Conservation (phyloP, 345 rosid genomes). For the Arabidopsis thaliana region TAIR10.1 NC_003076.8:19007001-19007500, state of each 20-base stretch:
- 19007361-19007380: constrained; percentile 46
- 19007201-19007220: constrained; percentile 68
- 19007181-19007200: constrained; percentile 66
- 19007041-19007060: neutral
- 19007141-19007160: constrained; percentile 72
- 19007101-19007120: constrained; percentile 55
- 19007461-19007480: constrained; percentile 86
- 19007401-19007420: constrained; percentile 22
- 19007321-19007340: constrained; percentile 72
- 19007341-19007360: constrained; percentile 54
- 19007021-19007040: constrained; percentile 67
- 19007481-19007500: constrained; percentile 74
- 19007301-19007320: constrained; percentile 79
- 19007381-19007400: constrained; percentile 48
- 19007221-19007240: constrained; percentile 45
- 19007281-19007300: constrained; percentile 51
- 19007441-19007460: constrained; percentile 49
- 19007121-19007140: constrained; percentile 67
- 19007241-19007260: constrained; percentile 58
- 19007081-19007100: constrained; percentile 9
- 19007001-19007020: constrained; percentile 90
- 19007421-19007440: constrained; percentile 40
- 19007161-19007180: constrained; percentile 74
- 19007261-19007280: constrained; percentile 48
- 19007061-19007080: neutral